phyloP scores from a whole-genome alignment of 176 grass and related monocot genomes.

The Carex parvula region DNA sequence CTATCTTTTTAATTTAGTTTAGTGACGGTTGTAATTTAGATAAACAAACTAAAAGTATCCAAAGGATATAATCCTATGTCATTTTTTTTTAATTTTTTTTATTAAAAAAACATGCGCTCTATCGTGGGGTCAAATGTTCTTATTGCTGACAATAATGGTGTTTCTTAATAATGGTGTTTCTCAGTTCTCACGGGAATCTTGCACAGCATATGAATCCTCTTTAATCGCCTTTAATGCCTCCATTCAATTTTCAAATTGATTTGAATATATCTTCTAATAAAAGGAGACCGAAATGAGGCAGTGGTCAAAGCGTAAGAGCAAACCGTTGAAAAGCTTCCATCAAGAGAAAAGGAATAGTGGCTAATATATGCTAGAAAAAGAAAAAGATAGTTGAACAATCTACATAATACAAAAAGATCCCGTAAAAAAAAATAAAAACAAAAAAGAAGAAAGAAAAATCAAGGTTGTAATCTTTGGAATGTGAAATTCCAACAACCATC shows the following conservation, averaged over 20 bases:
- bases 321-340: constrained; percentile 18
- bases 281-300: not conserved
- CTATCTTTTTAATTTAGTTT: too few relatives aligned
- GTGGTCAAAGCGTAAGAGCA: not conserved
- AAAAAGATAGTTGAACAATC: constrained; percentile 17
- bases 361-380: constrained; percentile 8
- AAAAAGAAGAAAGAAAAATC: not conserved
- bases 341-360: constrained; percentile 21
- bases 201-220: not conserved
- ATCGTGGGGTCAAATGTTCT: constrained; percentile 14
- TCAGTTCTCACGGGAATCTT: constrained; percentile 17
- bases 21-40: not conserved
- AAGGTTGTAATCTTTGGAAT: constrained; percentile 10
- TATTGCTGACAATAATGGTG: not conserved
- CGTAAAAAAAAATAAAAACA: not conserved
- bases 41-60: too few relatives aligned
- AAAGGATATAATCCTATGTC: too few relatives aligned
- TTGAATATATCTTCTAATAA: constrained; percentile 7
- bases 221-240: not conserved
- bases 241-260: constrained; percentile 24
- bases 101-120: not conserved
- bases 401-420: not conserved
- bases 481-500: constrained; percentile 8
- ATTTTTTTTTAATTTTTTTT: too few relatives aligned
- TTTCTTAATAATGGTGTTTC: constrained; percentile 16